A percentile compares a stretch with the other conserved stretches of the same genome.
Conservation (phyloP, 257 asterid species). For the Gentiana macrophylla region DNA sequence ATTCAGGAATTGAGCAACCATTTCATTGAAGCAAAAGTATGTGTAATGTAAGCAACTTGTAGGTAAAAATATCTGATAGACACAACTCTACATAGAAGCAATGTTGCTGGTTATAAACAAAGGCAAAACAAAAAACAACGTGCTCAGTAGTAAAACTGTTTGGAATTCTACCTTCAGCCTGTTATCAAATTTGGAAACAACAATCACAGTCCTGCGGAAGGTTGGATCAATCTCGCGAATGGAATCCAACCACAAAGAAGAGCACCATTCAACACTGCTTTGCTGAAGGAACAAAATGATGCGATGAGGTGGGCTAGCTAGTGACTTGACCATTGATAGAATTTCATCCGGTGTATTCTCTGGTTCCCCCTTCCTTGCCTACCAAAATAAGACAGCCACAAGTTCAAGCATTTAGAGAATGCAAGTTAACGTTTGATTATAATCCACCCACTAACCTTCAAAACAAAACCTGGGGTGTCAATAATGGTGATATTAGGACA, state of each 20-base stretch:
- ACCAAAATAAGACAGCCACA: constrained; percentile 8
- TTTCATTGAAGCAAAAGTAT: too few relatives aligned
- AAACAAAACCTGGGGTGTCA: constrained; percentile 95
- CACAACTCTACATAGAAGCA: too few relatives aligned
- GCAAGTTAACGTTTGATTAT: neutral
- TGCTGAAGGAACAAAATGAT: constrained; percentile 95
- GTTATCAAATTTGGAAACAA: constrained; percentile 95
- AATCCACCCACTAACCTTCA: constrained; percentile 42
- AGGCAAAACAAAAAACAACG: neutral
- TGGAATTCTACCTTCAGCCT: constrained; percentile 62
- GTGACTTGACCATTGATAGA: constrained; percentile 85
- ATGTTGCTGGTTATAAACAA: too few relatives aligned
- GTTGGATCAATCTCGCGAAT: constrained; percentile 92
- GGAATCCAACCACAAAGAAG: constrained; percentile 93
- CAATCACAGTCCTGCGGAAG: constrained; percentile 72
- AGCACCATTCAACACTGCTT: constrained; percentile 99
- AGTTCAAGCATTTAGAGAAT: neutral
- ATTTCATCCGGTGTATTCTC: constrained; percentile 89
- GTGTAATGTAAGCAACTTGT: too few relatives aligned
- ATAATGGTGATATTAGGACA: constrained; percentile 93
- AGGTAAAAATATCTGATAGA: too few relatives aligned
- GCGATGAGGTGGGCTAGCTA: constrained; percentile 96
- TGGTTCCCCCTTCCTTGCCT: constrained; percentile 98
- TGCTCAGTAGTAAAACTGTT: too few relatives aligned
- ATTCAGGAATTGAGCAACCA: too few relatives aligned